These are phyloP conservation scores for Colletotrichum limetticola DNA, from an alignment of 2,329 filamentous ascomycete genomes.

Conservation along the genomic window DNA sequence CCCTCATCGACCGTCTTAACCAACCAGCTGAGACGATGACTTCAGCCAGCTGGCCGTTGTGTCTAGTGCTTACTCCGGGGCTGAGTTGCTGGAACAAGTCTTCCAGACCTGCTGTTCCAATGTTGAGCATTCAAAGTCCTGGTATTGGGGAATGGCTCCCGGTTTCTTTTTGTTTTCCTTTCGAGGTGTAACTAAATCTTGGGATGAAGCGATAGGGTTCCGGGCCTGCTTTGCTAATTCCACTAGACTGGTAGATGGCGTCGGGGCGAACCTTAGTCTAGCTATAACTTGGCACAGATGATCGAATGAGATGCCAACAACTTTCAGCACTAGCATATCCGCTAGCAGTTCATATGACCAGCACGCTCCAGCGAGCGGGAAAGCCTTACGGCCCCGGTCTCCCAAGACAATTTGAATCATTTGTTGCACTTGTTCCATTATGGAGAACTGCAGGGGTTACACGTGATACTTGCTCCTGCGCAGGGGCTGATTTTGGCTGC, in stretches of 20 bases:
- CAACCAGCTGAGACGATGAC: background rate
- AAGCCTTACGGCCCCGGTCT: background rate
- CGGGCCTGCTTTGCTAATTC: background rate
- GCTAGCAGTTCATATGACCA: background rate
- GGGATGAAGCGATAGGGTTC: background rate
- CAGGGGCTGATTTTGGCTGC: background rate
- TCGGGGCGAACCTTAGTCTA: background rate
- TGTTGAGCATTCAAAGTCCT: background rate
- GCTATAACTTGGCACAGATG: background rate
- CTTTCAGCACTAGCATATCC: background rate
- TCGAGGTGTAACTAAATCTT: background rate
- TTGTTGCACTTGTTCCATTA: background rate
- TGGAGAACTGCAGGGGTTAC: background rate
- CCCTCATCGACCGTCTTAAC: background rate
- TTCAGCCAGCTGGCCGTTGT: background rate
- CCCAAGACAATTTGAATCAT: background rate
- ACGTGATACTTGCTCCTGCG: background rate
- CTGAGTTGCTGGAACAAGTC: background rate
- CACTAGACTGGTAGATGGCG: background rate
- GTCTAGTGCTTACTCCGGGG: background rate
- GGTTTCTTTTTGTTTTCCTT: too few species aligned
- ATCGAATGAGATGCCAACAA: background rate
- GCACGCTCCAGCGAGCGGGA: background rate
- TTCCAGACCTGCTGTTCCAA: background rate
- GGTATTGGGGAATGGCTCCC: background rate